These are phyloP conservation scores for Trichoderma harzianum DNA, from an alignment of 2,329 filamentous ascomycete genomes.

Conservation along the genomic window DNA sequence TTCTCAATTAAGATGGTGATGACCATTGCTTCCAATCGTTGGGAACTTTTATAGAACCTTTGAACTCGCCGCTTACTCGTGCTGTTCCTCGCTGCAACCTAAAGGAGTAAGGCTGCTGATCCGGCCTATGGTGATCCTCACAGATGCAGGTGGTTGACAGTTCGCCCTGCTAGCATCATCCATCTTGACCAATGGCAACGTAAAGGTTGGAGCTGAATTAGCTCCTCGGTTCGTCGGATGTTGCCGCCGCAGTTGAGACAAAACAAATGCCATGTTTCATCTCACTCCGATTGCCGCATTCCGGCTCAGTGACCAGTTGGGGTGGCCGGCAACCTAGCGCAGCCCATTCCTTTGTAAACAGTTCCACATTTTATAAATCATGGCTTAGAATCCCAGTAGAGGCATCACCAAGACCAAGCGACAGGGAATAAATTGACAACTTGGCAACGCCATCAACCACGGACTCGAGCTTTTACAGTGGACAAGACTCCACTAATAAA, in stretches of 20 bases:
- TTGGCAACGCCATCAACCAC: background rate
- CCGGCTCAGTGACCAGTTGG: no score
- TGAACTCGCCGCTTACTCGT: no score
- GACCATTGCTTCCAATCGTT: no score
- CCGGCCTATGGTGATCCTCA: background rate
- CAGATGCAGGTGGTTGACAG: background rate
- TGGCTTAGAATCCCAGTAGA: background rate
- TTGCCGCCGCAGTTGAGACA: background rate
- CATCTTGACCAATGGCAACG: background rate
- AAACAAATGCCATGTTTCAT: background rate
- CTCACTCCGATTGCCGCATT: background rate
- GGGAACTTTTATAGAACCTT: no score
- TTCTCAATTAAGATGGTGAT: background rate
- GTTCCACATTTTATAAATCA: background rate
- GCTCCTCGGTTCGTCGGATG: background rate
- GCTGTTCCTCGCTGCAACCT: background rate
- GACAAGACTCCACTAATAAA: background rate
- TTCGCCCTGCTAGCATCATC: background rate
- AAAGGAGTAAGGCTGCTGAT: background rate
- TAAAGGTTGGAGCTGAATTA: background rate
- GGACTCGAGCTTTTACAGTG: background rate
- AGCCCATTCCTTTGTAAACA: background rate
- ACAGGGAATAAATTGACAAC: background rate
- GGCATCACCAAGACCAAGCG: background rate
- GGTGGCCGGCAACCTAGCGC: background rate